Base-by-base conservation (phyloP, 2,329 filamentous ascomycete species). In the Trichocomaceae sp. region DNA sequence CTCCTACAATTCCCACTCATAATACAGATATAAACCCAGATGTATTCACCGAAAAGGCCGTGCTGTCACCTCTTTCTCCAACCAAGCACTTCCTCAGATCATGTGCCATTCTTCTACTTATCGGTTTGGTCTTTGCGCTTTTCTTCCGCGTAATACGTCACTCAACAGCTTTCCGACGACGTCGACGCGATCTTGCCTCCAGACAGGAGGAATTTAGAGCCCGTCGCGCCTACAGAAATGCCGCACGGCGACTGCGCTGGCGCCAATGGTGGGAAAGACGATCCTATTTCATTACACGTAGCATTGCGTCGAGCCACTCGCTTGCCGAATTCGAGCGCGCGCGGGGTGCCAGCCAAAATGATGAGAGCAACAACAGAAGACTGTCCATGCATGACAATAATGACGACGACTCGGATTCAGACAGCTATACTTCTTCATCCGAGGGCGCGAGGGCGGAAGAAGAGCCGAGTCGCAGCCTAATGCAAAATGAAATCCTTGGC, bases 131-230 rank as follows among this genome's bases (percentile, higher is more conserved):
- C 35, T 48, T 65, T 6, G 46, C 61, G 1, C 52, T 72, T 8
- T 45, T 78, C 19, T 68, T 77, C 60, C 65, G 69, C 5, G 67
- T 76, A 42, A 69, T 79, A 53, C 72, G 72, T 22, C 69, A 73
- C 55, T 66, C 62, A 23, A 59, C 60, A 19, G 59, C 59, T 17
- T 76, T 76, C 58, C 81, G 74, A 57, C 74, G 75, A 60, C 75
- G 72, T 29, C 75, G 76, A 55, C 77, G 75, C 12, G 80, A 83
- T 55, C 72, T 79, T 23, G 74, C 77, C 8, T 78, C 80, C 15
- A 70, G 75, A 44, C 74, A 73, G 13, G 80, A 83, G 68, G 79
- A 83, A 65, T 74, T 79, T 50, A 70, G 74, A 29, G 78, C 75
- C 26, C 77, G 71, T 10, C 72, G 75, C 12, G 72, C 77, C 7